Evolutionary conservation across 73 alveolate genomes (phyloP).

Genomic region (Paramecium biaurelia): DNA sequence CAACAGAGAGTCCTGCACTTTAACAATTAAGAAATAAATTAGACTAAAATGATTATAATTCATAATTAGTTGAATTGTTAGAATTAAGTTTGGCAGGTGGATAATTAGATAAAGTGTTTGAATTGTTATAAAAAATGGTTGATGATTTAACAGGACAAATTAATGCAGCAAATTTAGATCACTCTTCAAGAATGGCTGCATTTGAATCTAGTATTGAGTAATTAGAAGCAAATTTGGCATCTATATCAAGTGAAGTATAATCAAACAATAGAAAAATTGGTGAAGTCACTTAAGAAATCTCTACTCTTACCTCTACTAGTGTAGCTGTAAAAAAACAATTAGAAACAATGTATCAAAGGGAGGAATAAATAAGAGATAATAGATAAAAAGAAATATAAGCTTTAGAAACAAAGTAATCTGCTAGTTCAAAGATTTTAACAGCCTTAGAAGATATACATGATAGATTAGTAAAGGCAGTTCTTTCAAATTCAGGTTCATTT

Average conservation of each 20-base stretch:
- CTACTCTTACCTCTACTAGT: background rate
- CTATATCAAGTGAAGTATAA: background rate
- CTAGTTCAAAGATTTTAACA: constrained; percentile 4
- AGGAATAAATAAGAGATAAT: background rate
- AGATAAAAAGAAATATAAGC: background rate
- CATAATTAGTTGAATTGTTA: constrained; percentile 6
- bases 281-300: background rate
- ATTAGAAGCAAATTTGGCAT: background rate
- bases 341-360: background rate
- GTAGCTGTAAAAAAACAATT: background rate
- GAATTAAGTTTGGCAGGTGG: constrained; percentile 42
- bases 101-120: background rate
- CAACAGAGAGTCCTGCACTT: background rate
- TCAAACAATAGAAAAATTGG: background rate
- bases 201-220: background rate
- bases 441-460: background rate
- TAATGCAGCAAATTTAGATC: background rate
- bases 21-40: constrained; percentile 30
- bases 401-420: background rate
- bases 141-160: background rate
- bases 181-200: background rate
- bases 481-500: background rate
- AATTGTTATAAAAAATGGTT: constrained; percentile 14
- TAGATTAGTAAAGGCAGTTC: background rate
- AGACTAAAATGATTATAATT: background rate